Base-by-base conservation (phyloP, 768 basidiomycete genomes). In the Boletus reticulatus region DNA sequence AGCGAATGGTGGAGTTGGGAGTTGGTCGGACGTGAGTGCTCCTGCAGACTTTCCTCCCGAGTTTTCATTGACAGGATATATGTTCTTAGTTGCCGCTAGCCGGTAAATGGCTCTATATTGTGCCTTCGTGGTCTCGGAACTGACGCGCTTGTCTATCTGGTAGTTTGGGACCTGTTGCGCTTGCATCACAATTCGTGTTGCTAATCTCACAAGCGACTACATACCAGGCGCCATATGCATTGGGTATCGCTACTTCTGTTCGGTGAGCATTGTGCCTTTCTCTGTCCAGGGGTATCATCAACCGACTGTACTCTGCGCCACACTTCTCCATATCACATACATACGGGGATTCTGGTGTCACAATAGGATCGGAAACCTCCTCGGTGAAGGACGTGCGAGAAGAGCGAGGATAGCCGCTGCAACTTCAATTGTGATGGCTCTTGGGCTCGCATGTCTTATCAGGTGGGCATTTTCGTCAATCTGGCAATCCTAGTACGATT, bases 1-100 rank as follows among this genome's bases (percentile, higher is more conserved):
- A 85, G 84, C 5, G 96, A 97, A 71, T 98, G 95, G 96, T 98
- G 95, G 94, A 87, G 89, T 37, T 96, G 96, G 96, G 94, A 97
- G 72, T 79, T 93, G 6, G 72, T 89, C 31, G 87, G 85, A 22
- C 74, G 70, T 71, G 51, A 61, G 70, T 62, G 12, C 34, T 17
- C 20, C 32, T 38, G 29, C 13, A 11, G 2, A 13, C 0, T 43
- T 32, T 22, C 44, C 19, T 46, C 13, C 17, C 27, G 29, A 8
- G 39, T 48, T 9, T 41, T 48, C n/a, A 31, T 50, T 55, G 34
- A 57, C 24, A 14, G 22, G 37, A 46, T 36, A 13, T 32, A 11
- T 43, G 13, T 9, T 11, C 9, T n/a, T 37, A 84, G 80, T 83
- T 43, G 80, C 83, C 16, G 81, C 81, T 38, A 83, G 81, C 62